phyloP scores from a whole-genome alignment of 169 alveolate species.

The Ichthyophthirius multifiliis region DNA sequence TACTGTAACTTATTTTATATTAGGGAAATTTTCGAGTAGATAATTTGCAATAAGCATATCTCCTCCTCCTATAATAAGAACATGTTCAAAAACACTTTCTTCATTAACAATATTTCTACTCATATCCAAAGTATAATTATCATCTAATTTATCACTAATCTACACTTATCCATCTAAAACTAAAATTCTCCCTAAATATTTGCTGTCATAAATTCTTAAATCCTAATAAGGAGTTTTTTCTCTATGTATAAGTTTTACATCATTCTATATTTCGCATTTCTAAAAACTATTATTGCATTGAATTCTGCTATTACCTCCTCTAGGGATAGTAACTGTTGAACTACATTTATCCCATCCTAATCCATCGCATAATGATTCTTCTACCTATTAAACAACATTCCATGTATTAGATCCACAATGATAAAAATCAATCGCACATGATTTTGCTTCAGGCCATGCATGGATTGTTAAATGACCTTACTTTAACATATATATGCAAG shows the following conservation, averaged over 20 bases:
- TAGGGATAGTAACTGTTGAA: constrained; percentile 1
- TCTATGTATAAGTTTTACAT: constrained; percentile 28
- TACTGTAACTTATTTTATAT: not conserved
- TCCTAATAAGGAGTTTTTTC: constrained; percentile 30
- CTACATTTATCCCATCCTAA: constrained; percentile 34
- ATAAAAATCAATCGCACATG: constrained; percentile 36
- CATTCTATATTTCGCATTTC: constrained; percentile 5
- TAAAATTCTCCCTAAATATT: constrained; percentile 18
- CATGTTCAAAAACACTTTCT: not conserved
- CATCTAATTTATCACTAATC: constrained; percentile 1
- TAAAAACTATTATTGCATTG: not conserved
- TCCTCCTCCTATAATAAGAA: constrained; percentile 34
- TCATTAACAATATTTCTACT: not conserved
- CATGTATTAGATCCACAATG: not conserved
- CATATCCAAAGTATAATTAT: constrained; percentile 18
- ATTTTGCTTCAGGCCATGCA: constrained; percentile 31
- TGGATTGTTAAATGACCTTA: constrained; percentile 24
- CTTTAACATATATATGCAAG: constrained; percentile 8
- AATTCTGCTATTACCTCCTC: constrained; percentile 5
- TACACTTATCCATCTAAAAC: constrained; percentile 18
- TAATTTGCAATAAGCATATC: constrained; percentile 27
- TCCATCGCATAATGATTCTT: constrained; percentile 20
- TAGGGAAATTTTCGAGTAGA: constrained; percentile 4
- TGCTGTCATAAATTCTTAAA: constrained; percentile 20
- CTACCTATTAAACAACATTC: not conserved